phyloP scores from a whole-genome alignment of 2,329 filamentous ascomycete species.

The Xylariaceae sp. region DNA sequence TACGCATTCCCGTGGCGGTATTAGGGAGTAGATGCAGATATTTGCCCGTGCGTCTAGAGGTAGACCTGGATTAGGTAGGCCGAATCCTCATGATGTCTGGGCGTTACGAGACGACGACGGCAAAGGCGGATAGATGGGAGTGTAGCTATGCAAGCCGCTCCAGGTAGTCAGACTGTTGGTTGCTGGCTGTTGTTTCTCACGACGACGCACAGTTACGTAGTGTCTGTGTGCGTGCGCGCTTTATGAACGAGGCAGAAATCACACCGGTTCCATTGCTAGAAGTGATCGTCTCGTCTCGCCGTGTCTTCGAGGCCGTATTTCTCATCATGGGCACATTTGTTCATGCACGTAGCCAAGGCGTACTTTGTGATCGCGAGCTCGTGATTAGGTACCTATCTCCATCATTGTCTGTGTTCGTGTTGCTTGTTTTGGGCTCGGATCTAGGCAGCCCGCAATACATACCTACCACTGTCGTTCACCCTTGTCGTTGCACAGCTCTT shows the following conservation, averaged over 20 bases:
- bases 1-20: too few species aligned
- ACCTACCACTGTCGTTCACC: background rate
- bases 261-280: background rate
- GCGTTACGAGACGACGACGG: background rate
- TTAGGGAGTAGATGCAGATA: too few species aligned
- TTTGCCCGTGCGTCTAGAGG: too few species aligned
- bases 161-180: background rate
- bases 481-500: too few species aligned
- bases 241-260: background rate
- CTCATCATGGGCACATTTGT: background rate
- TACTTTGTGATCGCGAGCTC: background rate
- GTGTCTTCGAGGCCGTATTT: background rate
- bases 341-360: background rate
- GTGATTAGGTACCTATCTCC: background rate
- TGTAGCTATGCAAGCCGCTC: background rate
- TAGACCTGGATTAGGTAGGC: too few species aligned
- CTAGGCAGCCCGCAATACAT: background rate
- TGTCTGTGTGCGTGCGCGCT: background rate
- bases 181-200: background rate
- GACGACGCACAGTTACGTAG: constrained; percentile 1
- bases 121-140: background rate
- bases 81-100: background rate
- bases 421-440: too few species aligned
- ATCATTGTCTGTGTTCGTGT: background rate
- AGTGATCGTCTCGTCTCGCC: background rate